These are phyloP conservation scores for Nyctanthes arbortristis DNA, from an alignment of 257 asterid genomes.

Conservation along the genomic window DNA sequence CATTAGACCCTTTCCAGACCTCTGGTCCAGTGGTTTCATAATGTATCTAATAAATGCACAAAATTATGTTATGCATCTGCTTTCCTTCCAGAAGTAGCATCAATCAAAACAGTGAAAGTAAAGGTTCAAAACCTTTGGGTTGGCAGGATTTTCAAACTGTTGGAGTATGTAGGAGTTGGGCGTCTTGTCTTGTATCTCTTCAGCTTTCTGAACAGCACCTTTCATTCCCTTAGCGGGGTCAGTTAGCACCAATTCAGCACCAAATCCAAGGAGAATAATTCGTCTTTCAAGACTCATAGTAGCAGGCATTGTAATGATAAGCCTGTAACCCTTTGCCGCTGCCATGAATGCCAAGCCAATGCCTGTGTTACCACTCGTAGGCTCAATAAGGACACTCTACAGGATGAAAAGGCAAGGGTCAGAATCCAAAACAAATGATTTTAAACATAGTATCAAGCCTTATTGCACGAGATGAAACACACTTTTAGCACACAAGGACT, in stretches of 20 bases:
- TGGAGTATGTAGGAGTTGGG: slow-evolving; percentile 54
- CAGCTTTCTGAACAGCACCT: slow-evolving; percentile 50
- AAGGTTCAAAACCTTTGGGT: slow-evolving; percentile 38
- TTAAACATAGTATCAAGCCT: not conserved
- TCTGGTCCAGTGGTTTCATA: slow-evolving; percentile 95
- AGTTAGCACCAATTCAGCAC: slow-evolving; percentile 46
- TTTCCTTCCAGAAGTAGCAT: not conserved
- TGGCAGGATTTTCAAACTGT: slow-evolving; percentile 54
- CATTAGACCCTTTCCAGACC: slow-evolving; percentile 66
- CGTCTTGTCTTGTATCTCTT: slow-evolving; percentile 42
- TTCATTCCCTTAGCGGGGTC: slow-evolving; percentile 45
- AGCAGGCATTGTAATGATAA: slow-evolving; percentile 45
- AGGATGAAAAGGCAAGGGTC: slow-evolving; percentile 8
- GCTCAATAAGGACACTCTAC: slow-evolving; percentile 43
- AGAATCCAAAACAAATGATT: not conserved
- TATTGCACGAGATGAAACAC: too few species aligned
- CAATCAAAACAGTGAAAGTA: not conserved
- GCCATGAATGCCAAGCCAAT: slow-evolving; percentile 47
- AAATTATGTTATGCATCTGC: not conserved
- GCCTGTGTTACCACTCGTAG: slow-evolving; percentile 51
- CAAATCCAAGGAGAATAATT: slow-evolving; percentile 45
- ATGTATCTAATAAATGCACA: slow-evolving; percentile 49
- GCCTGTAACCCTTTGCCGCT: slow-evolving; percentile 50
- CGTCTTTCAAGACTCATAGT: slow-evolving; percentile 46
- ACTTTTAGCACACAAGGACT: too few species aligned